phyloP scores from a whole-genome alignment of 305 asterid species.

The Caryopteris hybrid region DNA sequence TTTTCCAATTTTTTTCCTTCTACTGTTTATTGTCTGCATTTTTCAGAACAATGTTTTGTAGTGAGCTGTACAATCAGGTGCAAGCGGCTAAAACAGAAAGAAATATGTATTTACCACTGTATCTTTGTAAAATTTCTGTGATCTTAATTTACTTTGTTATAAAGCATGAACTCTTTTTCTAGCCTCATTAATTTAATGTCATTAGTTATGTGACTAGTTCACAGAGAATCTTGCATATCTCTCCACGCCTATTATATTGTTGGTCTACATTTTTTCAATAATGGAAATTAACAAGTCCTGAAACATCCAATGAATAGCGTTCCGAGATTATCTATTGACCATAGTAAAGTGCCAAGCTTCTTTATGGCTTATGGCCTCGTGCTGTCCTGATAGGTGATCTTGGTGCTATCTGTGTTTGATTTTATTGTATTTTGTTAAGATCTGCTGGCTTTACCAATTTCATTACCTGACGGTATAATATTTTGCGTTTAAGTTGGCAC shows the following conservation, averaged over 20 bases:
- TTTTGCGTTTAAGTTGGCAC: too few relatives aligned
- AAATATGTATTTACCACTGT: constrained; percentile 22
- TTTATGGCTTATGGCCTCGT: too few relatives aligned
- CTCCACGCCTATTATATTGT: not conserved
- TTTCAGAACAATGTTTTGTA: constrained; percentile 21
- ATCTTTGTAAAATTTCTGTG: constrained; percentile 13
- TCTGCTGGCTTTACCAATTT: too few relatives aligned
- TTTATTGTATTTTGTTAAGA: too few relatives aligned
- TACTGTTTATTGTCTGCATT: constrained; percentile 29
- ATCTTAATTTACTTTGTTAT: constrained; percentile 10
- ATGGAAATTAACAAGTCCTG: not conserved
- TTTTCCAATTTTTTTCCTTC: constrained; percentile 11
- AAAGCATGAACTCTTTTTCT: not conserved
- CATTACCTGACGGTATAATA: too few relatives aligned
- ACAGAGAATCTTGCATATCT: not conserved
- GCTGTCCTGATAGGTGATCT: too few relatives aligned
- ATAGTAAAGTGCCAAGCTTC: too few relatives aligned
- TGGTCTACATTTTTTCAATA: not conserved
- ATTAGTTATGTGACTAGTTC: not conserved
- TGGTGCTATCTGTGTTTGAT: too few relatives aligned
- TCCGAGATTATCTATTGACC: not conserved
- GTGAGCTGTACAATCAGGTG: constrained; percentile 33
- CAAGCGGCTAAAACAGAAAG: constrained; percentile 18
- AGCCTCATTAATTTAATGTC: not conserved
- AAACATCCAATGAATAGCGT: not conserved